Evolutionary conservation across 148 eudicot genomes (phyloP), one percentile per base, ranked within the genome.

Genomic region (Drosera capensis): DNA sequence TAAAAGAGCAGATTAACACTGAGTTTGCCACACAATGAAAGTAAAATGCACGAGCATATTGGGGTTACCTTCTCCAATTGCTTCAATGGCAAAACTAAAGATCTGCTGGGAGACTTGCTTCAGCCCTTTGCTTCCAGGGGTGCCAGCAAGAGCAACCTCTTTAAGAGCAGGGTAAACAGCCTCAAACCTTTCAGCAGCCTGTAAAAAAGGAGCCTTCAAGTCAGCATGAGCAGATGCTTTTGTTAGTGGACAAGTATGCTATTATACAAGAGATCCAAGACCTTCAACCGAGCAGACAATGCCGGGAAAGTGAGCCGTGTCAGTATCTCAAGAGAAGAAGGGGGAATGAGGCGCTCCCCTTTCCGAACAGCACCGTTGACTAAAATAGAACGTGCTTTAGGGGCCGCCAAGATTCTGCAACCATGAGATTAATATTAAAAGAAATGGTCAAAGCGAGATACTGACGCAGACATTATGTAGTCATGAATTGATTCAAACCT

Each of bases 101-200:
- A 71, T 74, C 58, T 79, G 88, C 52, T 67, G 77, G 12, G 77
- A 48, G 46, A 79, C 72, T 59, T 79, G 94, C 53, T 80, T 84
- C 88, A 79, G 73, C 39, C 85, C 85, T 55, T 77, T 84, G 72
- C 88, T 84, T 69, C 85, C 84, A 38, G 88, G 63, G 18, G 67
- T 63, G 22, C 84, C 94, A 52, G 82, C 74, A 50, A 84, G 82
- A 48, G 88, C 82, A 41, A 84, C 81, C 65, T 84, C 94, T 46
- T 84, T 84, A 30, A 84, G 79, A 61, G 58, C 37, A 11, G 85
- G 88, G 61, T 77, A 84, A n/a, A 60, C 64, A 42, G 79, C 74
- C 71, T 77, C 94, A 63, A 80, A 80, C 59, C 88, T 74, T 63
- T 84, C 94, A 52, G 94, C 80, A 49, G 94, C 85, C 94, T 84